phyloP scores from a whole-genome alignment of 2,329 filamentous ascomycete species.

The Aspergillus oerlinghausenensis region DNA sequence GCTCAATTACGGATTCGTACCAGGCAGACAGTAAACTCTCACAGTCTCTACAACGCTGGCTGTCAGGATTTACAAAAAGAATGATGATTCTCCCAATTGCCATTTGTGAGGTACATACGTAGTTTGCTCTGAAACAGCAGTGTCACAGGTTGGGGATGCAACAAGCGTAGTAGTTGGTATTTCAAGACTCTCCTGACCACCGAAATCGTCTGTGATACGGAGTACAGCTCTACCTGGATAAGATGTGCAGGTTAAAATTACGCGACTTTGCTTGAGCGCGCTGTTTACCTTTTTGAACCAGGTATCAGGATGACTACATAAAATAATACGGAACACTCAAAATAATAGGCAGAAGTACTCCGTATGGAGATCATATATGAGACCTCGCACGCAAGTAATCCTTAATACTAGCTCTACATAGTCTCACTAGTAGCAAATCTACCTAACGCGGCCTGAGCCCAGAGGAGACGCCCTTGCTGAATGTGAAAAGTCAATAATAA shows the following conservation, averaged over 20 bases:
- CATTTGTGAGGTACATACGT: neutral
- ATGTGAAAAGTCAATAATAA: neutral
- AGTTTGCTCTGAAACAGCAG: neutral
- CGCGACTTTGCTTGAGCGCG: too few relatives aligned
- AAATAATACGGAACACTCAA: neutral
- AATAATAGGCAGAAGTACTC: neutral
- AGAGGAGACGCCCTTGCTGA: conserved; percentile 14
- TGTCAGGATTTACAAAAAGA: neutral
- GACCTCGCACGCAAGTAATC: neutral
- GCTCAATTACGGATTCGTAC: too few relatives aligned
- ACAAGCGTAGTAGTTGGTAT: neutral
- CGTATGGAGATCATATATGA: neutral
- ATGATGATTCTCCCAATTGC: neutral
- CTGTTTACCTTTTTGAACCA: neutral
- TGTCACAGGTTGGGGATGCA: neutral
- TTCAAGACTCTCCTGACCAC: neutral
- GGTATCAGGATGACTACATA: neutral
- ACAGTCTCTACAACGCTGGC: neutral
- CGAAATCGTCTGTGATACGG: neutral
- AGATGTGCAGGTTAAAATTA: neutral
- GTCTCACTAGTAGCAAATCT: conserved; percentile 1
- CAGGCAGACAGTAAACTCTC: neutral
- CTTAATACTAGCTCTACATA: neutral
- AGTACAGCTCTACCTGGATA: neutral
- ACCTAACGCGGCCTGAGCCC: conserved; percentile 18